Evolutionary conservation across 768 basidiomycete genomes (phyloP).

Genomic region (Coprinellus aureogranulatus): DNA sequence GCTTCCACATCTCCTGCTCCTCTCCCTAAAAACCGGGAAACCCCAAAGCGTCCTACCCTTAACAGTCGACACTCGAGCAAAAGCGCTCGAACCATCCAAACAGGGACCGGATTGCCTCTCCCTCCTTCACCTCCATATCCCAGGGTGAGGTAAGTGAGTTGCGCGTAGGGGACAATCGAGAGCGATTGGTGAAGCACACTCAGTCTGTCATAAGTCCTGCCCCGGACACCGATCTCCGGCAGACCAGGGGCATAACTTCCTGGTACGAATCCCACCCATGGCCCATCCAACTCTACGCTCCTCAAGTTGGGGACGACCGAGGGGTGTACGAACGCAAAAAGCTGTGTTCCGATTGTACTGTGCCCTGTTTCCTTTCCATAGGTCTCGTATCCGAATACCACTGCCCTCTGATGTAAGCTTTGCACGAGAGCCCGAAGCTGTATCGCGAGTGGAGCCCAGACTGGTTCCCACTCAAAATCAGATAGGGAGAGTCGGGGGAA

Average conservation of each 20-base stretch:
- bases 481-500: neutral
- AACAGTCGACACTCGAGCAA: neutral
- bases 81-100: neutral
- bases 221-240: no score
- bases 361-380: no score
- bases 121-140: no score
- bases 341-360: no score
- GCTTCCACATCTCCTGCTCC: neutral
- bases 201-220: no score
- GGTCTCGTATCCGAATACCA: no score
- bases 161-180: neutral
- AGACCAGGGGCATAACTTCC: neutral
- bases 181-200: no score
- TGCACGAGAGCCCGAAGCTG: neutral
- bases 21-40: neutral
- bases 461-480: neutral
- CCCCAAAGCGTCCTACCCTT: neutral
- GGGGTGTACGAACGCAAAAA: neutral
- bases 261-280: neutral
- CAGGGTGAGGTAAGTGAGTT: neutral
- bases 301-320: neutral
- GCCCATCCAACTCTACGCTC: neutral
- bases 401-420: no score
- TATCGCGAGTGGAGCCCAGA: neutral
- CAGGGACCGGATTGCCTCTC: neutral